Conservation (phyloP, 192 early-diverging fungal genomes). For the Linnemannia zychae region DNA sequence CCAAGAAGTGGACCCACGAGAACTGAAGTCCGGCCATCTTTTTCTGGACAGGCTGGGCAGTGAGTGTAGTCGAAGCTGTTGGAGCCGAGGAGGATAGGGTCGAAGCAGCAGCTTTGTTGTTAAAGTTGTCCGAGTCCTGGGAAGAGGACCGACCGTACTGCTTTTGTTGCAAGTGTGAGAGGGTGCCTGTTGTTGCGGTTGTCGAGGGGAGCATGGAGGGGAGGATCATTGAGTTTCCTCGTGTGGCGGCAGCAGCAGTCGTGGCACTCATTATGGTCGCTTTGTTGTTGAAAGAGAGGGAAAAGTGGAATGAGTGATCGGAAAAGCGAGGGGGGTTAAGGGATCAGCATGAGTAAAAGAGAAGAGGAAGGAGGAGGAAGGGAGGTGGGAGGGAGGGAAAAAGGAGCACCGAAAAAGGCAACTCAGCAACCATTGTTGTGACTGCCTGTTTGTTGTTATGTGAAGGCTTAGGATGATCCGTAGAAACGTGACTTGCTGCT, state of each 20-base stretch:
- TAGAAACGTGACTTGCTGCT: not conserved
- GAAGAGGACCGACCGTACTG: slow-evolving; percentile 21
- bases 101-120: not conserved
- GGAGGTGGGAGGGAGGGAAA: not conserved
- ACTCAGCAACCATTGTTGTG: not conserved
- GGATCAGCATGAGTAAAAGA: not conserved
- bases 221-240: slow-evolving; percentile 42
- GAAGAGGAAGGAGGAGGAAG: not conserved
- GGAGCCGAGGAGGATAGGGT: not conserved
- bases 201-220: slow-evolving; percentile 51
- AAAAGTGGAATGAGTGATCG: not conserved
- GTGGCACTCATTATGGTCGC: slow-evolving; percentile 49
- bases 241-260: slow-evolving; percentile 50
- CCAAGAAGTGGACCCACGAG: slow-evolving; percentile 71
- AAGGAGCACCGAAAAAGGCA: not conserved
- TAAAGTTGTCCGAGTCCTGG: not conserved
- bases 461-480: not conserved
- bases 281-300: not conserved
- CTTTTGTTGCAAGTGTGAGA: slow-evolving; percentile 27
- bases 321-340: not conserved
- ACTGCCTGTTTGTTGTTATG: slow-evolving; percentile 7
- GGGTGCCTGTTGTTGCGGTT: slow-evolving; percentile 42
- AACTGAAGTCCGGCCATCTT: slow-evolving; percentile 46
- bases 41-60: slow-evolving; percentile 13
- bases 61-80: not conserved